A percentile compares a stretch with the other conserved stretches of the same genome.
These are phyloP conservation scores for Cyclocybe aegerita DNA, from an alignment of 768 basidiomycete genomes.

Conservation along the genomic window DNA sequence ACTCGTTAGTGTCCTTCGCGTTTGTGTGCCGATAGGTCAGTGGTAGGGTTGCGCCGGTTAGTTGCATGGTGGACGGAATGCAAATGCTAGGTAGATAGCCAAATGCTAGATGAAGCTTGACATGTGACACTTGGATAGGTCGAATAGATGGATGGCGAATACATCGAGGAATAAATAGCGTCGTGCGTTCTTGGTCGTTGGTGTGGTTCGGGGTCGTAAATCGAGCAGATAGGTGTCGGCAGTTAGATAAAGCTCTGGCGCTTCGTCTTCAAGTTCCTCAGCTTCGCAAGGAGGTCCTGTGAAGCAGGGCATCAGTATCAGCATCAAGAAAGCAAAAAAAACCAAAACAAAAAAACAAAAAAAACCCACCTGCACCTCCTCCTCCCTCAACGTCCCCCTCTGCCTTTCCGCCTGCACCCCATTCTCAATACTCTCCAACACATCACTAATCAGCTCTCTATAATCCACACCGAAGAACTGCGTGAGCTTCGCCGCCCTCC, in stretches of 20 bases:
- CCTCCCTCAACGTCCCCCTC: slow-evolving; percentile 60
- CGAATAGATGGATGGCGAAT: no score
- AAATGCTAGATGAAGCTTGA: neutral
- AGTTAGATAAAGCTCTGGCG: slow-evolving; percentile 31
- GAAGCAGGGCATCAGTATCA: neutral
- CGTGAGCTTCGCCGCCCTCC: slow-evolving; percentile 79
- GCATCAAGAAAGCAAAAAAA: slow-evolving; percentile 3
- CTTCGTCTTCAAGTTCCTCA: slow-evolving; percentile 56
- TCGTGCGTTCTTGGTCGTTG: no score
- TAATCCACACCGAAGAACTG: slow-evolving; percentile 90
- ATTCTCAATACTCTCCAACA: slow-evolving; percentile 79
- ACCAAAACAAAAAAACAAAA: slow-evolving; percentile 1
- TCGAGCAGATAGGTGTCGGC: neutral
- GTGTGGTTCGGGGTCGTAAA: no score
- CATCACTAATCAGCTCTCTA: slow-evolving; percentile 70
- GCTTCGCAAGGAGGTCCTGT: slow-evolving; percentile 55
- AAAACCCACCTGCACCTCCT: slow-evolving; percentile 70
- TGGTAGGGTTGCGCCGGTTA: neutral
- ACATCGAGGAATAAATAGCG: no score
- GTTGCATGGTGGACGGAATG: neutral
- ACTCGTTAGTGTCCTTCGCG: no score
- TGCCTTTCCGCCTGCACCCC: slow-evolving; percentile 69
- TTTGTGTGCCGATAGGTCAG: neutral
- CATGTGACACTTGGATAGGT: no score
- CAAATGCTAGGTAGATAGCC: neutral